Evolutionary conservation across 179 eudicot species (phyloP).

Genomic region (Gypsophila paniculata): DNA sequence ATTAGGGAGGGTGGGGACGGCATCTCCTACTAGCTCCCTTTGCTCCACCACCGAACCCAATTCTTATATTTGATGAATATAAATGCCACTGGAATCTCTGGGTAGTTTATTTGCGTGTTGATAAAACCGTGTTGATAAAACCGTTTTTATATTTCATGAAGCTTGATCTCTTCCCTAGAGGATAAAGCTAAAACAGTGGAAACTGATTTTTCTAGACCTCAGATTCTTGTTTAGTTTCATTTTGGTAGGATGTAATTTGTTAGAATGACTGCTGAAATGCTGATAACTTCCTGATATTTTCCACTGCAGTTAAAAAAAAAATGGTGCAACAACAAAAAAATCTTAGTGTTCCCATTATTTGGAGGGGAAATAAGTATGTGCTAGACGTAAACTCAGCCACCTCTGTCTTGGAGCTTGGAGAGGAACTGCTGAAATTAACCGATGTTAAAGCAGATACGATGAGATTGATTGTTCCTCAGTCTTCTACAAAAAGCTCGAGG

Average conservation of each 20-base stretch:
- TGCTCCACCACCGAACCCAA: no score
- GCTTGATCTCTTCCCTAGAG: no score
- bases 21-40: no score
- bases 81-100: no score
- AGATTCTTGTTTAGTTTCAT: neutral
- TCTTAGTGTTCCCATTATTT: constrained; percentile 38
- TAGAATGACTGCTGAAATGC: neutral
- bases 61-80: no score
- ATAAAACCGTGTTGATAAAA: no score
- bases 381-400: constrained; percentile 48
- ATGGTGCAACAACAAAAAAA: constrained; percentile 45
- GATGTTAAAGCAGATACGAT: constrained; percentile 62
- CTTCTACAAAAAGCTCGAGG: constrained; percentile 43
- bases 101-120: no score
- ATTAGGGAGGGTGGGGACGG: no score
- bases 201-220: neutral
- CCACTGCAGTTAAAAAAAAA: constrained; percentile 35
- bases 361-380: constrained; percentile 65
- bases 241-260: neutral
- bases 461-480: constrained; percentile 63
- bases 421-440: constrained; percentile 55
- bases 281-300: constrained; percentile 7
- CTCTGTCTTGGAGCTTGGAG: constrained; percentile 58
- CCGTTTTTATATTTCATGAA: no score
- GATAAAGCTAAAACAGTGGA: no score